phyloP scores from a whole-genome alignment of 495 filamentous ascomycete species.

The Pseudevernia furfuracea region DNA sequence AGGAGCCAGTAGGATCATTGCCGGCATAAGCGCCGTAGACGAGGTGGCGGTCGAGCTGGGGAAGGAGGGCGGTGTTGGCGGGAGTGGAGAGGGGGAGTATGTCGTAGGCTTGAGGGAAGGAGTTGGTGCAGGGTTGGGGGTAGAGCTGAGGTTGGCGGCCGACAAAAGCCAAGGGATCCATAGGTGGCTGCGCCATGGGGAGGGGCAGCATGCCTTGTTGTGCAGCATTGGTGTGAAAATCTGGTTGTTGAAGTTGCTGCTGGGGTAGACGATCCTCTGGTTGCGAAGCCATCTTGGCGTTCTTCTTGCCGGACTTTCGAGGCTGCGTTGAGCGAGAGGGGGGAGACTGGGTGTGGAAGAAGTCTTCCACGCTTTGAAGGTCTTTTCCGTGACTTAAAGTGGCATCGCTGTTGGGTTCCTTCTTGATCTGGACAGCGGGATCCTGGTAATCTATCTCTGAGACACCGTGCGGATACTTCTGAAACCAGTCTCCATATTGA shows the following conservation, averaged over 20 bases:
- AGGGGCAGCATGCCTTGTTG: conserved; percentile 33
- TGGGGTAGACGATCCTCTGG: conserved; percentile 21
- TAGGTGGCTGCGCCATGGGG: conserved; percentile 32
- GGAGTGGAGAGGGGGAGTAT: conserved; percentile 36
- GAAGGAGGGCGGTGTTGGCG: conserved; percentile 40
- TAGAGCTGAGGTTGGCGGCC: conserved; percentile 28
- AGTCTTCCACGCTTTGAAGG: conserved; percentile 89
- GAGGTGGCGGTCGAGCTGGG: conserved; percentile 67
- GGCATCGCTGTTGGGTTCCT: conserved; percentile 69
- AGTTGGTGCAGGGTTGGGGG: conserved; percentile 18
- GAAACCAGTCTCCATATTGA: conserved; percentile 98
- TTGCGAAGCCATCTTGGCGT: conserved; percentile 25
- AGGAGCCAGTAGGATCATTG: conserved; percentile 42
- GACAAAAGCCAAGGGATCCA: conserved; percentile 32
- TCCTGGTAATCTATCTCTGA: conserved; percentile 77
- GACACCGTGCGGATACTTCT: conserved; percentile 88
- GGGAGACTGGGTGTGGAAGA: conserved; percentile 77
- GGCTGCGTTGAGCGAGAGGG: conserved; percentile 44
- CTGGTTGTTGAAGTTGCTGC: conserved; percentile 26
- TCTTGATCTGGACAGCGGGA: conserved; percentile 55
- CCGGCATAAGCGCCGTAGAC: conserved; percentile 71
- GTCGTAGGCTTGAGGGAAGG: conserved; percentile 29
- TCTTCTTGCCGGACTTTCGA: conserved; percentile 36
- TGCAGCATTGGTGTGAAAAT: conserved; percentile 10
- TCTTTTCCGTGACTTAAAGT: conserved; percentile 79